Evolutionary conservation across 2,329 filamentous ascomycete species (phyloP).

Genomic region (Bipolaris oryzae): DNA sequence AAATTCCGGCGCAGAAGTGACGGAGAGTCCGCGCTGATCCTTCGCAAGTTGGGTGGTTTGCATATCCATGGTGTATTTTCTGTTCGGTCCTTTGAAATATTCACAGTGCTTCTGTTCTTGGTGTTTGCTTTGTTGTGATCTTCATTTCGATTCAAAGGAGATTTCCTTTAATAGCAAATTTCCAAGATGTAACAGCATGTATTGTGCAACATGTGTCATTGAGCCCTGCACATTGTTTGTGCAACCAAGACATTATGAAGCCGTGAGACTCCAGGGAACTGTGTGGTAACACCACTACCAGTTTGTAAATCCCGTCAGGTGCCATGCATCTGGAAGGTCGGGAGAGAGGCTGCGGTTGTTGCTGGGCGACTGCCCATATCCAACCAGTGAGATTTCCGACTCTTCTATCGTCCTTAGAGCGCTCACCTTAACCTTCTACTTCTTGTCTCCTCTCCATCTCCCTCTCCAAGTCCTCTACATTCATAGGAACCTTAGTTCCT

Average conservation of each 20-base stretch:
- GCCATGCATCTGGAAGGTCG: neutral
- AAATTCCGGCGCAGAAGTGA: neutral
- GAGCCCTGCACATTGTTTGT: slow-evolving; percentile 2
- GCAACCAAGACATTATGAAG: slow-evolving; percentile 1
- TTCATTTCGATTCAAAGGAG: neutral
- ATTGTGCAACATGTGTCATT: neutral
- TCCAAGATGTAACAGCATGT: neutral
- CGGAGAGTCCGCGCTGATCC: neutral
- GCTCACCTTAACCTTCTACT: neutral
- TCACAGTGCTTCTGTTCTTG: neutral
- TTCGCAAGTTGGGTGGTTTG: neutral
- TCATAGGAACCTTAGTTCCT: slow-evolving; percentile 62
- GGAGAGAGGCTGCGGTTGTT: neutral
- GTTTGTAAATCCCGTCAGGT: neutral
- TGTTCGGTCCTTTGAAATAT: neutral
- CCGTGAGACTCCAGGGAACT: neutral
- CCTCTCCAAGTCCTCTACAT: slow-evolving; percentile 61
- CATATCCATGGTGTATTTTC: neutral
- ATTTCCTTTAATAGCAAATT: neutral
- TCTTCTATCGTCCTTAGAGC: neutral
- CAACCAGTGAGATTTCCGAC: neutral
- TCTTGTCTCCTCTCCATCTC: slow-evolving; percentile 62
- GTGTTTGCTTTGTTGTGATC: neutral
- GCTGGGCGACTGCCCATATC: neutral
- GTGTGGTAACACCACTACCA: neutral